A percentile compares a stretch with the other conserved stretches of the same genome.
Evolutionary conservation across 108 stramenopile genomes (phyloP).

Genomic region (Cafeteria roenbergensis): DNA sequence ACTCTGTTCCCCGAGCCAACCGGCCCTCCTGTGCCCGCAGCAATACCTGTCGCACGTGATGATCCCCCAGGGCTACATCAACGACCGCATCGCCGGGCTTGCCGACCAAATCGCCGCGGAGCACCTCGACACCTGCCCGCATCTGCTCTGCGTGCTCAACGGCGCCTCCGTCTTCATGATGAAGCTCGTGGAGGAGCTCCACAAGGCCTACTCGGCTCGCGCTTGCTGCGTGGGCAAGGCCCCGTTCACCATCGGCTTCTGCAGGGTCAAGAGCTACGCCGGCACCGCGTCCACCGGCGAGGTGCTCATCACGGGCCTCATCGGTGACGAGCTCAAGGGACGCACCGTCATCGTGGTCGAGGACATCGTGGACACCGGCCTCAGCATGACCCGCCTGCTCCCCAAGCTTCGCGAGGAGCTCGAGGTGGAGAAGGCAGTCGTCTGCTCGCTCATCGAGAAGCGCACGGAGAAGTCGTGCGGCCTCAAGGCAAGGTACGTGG

Average conservation of each 20-base stretch:
- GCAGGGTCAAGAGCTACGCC: constrained; percentile 38
- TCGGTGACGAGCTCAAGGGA: constrained; percentile 21
- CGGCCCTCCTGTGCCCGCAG: too few relatives aligned
- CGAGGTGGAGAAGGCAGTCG: constrained; percentile 16
- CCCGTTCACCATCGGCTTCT: constrained; percentile 26
- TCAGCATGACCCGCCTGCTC: constrained; percentile 33
- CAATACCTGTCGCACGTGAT: constrained; percentile 20
- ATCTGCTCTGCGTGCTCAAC: constrained; percentile 33
- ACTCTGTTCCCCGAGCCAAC: too few relatives aligned
- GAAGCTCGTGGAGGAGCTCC: too few relatives aligned
- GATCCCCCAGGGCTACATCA: constrained; percentile 32
- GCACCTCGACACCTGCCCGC: constrained; percentile 24
- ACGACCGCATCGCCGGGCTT: constrained; percentile 31
- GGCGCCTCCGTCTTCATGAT: not conserved
- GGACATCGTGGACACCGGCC: constrained; percentile 40
- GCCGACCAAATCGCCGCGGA: constrained; percentile 30
- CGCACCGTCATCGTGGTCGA: constrained; percentile 36
- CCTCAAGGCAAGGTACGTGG: constrained; percentile 42
- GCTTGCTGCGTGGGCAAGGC: constrained; percentile 7
- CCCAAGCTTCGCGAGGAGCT: constrained; percentile 19
- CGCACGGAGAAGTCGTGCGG: constrained; percentile 21
- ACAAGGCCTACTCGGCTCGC: too few relatives aligned
- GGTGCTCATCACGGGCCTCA: constrained; percentile 27
- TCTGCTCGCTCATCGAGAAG: constrained; percentile 40
- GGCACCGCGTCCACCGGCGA: constrained; percentile 29